Evolutionary conservation across 768 basidiomycete genomes (phyloP).

Genomic region (Pleurotus eryngii): DNA sequence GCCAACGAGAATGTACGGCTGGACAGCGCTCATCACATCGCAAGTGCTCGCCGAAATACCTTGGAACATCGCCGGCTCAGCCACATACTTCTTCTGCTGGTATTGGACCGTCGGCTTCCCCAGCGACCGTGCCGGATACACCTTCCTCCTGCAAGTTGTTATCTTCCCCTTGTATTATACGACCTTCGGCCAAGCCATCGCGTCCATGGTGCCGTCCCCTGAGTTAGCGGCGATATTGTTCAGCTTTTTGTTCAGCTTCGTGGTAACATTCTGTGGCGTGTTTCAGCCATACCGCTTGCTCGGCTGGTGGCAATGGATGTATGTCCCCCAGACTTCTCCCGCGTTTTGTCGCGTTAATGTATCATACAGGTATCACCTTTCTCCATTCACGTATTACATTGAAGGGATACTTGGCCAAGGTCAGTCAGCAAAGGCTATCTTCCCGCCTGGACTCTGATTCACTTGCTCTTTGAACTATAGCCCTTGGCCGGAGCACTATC

Average conservation of each 20-base stretch:
- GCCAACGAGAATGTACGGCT: slow-evolving; percentile 60
- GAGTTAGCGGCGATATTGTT: slow-evolving; percentile 54
- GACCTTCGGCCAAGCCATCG: slow-evolving; percentile 48
- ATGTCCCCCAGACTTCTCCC: slow-evolving; percentile 12
- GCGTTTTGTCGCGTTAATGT: background rate
- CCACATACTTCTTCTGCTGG: slow-evolving; percentile 67
- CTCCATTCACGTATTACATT: slow-evolving; percentile 56
- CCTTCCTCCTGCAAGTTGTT: slow-evolving; percentile 36
- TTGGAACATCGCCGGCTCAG: slow-evolving; percentile 60
- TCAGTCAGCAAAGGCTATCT: slow-evolving; percentile 20
- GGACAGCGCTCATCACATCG: slow-evolving; percentile 54
- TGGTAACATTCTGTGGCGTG: slow-evolving; percentile 60
- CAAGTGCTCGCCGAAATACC: slow-evolving; percentile 58
- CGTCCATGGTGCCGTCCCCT: slow-evolving; percentile 52
- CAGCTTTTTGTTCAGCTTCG: slow-evolving; percentile 52
- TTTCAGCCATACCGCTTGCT: slow-evolving; percentile 57
- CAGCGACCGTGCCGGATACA: slow-evolving; percentile 50
- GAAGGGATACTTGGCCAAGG: slow-evolving; percentile 50
- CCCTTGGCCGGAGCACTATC: slow-evolving; percentile 45
- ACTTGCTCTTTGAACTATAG: slow-evolving; percentile 27
- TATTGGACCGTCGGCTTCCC: slow-evolving; percentile 69
- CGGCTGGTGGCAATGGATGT: slow-evolving; percentile 71
- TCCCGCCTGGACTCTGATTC: slow-evolving; percentile 28
- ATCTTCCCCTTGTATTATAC: slow-evolving; percentile 42
- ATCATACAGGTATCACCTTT: slow-evolving; percentile 30